These are phyloP conservation scores for Scedosporium minutisporum DNA, from an alignment of 2,329 filamentous ascomycete genomes.

Conservation along the genomic window DNA sequence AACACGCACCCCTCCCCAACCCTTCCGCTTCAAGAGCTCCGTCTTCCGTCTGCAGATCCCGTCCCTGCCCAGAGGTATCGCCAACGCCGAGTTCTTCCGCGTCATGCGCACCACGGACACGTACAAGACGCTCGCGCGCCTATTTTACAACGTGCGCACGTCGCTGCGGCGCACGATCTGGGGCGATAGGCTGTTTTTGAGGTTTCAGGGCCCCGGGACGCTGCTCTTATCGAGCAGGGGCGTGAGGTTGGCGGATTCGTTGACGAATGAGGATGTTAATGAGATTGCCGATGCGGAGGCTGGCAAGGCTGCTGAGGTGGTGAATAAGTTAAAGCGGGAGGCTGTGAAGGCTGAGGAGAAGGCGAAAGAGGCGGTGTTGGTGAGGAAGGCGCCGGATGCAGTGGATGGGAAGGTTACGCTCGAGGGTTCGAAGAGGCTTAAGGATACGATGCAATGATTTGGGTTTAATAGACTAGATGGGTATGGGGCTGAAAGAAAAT, in stretches of 20 bases:
- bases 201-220: slow-evolving; percentile 78
- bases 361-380: slow-evolving; percentile 11
- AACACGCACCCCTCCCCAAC: slow-evolving; percentile 60
- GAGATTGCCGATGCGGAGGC: slow-evolving; percentile 80
- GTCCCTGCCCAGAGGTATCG: slow-evolving; percentile 52
- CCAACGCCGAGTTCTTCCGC: slow-evolving; percentile 62
- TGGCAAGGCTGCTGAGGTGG: slow-evolving; percentile 54
- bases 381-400: slow-evolving; percentile 38
- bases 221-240: slow-evolving; percentile 85
- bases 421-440: slow-evolving; percentile 47
- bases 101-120: slow-evolving; percentile 60
- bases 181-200: slow-evolving; percentile 87
- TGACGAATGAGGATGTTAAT: slow-evolving; percentile 72
- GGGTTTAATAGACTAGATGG: slow-evolving; percentile 3
- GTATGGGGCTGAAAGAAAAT: slow-evolving; percentile 1
- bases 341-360: slow-evolving; percentile 5
- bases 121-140: slow-evolving; percentile 60
- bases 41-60: slow-evolving; percentile 74
- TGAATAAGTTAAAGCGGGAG: slow-evolving; percentile 24
- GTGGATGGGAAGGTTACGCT: slow-evolving; percentile 59
- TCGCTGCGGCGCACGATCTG: slow-evolving; percentile 74
- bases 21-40: slow-evolving; percentile 77
- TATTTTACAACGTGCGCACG: slow-evolving; percentile 62
- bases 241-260: slow-evolving; percentile 64
- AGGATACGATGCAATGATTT: slow-evolving; percentile 39